These are phyloP conservation scores for Emergomyces pasteurianus DNA, from an alignment of 2,329 filamentous ascomycete species.

Conservation along the genomic window DNA sequence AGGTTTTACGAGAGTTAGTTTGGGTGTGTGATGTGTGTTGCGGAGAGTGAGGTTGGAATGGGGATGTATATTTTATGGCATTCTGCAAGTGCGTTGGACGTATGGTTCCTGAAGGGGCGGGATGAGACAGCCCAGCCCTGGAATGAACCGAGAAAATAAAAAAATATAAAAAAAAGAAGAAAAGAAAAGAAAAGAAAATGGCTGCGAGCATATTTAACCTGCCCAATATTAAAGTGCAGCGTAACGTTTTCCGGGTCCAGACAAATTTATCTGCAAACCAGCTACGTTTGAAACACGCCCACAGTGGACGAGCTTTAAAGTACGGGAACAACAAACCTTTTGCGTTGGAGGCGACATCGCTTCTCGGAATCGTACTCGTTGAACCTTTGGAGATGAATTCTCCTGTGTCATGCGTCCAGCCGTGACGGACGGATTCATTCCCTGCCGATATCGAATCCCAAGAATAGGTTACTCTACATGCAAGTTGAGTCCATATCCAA, in stretches of 20 bases:
- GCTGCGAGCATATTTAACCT: background rate
- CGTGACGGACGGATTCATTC: background rate
- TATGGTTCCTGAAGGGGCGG: background rate
- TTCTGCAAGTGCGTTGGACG: background rate
- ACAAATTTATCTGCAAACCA: background rate
- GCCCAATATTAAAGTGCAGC: background rate
- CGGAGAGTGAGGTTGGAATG: background rate
- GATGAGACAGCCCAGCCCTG: background rate
- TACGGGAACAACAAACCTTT: background rate
- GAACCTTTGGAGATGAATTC: background rate
- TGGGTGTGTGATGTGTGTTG: background rate
- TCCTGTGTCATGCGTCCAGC: background rate
- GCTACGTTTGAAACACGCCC: background rate
- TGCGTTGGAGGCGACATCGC: background rate
- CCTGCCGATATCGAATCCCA: background rate
- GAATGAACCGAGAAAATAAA: background rate
- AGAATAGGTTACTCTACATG: background rate
- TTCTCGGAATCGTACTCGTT: background rate
- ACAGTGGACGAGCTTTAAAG: background rate
- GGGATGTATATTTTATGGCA: background rate
- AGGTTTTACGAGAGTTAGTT: constrained; percentile 32
- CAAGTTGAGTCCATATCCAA: background rate
- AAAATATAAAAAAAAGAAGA: too few relatives aligned
- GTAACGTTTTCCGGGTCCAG: background rate
- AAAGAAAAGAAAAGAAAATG: background rate